Percentiles rank a stretch among this genome's conserved stretches.
These are phyloP conservation scores for Erythrophleum ivorense DNA, from an alignment of 331 rosid genomes.

Conservation along the genomic window DNA sequence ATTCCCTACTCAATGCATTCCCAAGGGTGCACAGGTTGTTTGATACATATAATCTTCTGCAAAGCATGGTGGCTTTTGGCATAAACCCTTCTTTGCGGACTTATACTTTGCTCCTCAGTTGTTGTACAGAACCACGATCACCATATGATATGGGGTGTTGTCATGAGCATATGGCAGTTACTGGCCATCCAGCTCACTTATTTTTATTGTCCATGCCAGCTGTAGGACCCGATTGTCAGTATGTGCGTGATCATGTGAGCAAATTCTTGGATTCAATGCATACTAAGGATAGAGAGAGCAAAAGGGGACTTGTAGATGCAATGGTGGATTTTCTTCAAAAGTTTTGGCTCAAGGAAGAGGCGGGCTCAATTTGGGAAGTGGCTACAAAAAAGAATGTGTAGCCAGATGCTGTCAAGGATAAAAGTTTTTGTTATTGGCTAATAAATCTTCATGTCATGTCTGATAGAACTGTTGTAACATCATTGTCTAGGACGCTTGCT, in stretches of 20 bases:
- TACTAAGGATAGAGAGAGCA: slow-evolving; percentile 90
- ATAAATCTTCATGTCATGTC: slow-evolving; percentile 97
- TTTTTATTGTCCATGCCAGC: slow-evolving; percentile 83
- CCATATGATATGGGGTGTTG: slow-evolving; percentile 72
- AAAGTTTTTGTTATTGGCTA: slow-evolving; percentile 87
- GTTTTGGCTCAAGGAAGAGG: slow-evolving; percentile 97
- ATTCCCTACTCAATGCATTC: slow-evolving; percentile 90
- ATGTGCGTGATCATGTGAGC: slow-evolving; percentile 78
- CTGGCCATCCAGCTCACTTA: slow-evolving; percentile 85
- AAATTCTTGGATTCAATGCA: slow-evolving; percentile 89
- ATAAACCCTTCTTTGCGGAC: slow-evolving; percentile 87
- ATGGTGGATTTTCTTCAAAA: slow-evolving; percentile 97
- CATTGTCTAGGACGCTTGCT: slow-evolving; percentile 89
- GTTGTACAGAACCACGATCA: slow-evolving; percentile 83
- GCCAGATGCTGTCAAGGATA: slow-evolving; percentile 87
- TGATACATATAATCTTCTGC: slow-evolving; percentile 80
- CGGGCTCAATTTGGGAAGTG: slow-evolving; percentile 95
- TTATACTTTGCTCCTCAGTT: slow-evolving; percentile 86
- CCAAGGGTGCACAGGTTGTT: slow-evolving; percentile 75
- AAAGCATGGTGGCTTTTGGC: slow-evolving; percentile 72
- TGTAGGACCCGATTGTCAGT: slow-evolving; percentile 85
- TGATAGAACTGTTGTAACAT: slow-evolving; percentile 91
- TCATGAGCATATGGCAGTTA: slow-evolving; percentile 73
- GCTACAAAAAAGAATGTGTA: slow-evolving; percentile 85
- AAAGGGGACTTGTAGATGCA: slow-evolving; percentile 94